Evolutionary conservation across 768 basidiomycete genomes (phyloP).

Genomic region (Suillus discolor): DNA sequence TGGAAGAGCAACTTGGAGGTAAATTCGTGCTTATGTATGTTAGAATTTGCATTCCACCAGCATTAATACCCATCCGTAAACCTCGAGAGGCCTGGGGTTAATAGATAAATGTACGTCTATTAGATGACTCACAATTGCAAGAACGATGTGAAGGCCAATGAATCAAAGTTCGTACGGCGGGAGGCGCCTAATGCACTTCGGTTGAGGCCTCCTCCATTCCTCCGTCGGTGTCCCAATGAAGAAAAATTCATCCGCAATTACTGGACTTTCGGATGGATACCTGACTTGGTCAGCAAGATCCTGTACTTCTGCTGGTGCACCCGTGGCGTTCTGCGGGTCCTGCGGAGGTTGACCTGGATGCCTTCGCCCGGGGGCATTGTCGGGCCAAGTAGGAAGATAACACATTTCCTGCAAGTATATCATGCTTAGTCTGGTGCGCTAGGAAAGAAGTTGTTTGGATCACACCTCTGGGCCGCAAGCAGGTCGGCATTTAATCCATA

Average conservation of each 20-base stretch:
- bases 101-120: no score
- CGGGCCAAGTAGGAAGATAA: constrained; percentile 28
- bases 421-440: neutral
- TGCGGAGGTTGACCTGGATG: neutral
- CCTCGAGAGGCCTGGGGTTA: no score
- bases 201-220: constrained; percentile 28
- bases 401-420: constrained; percentile 23
- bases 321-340: neutral
- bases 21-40: no score
- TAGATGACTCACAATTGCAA: neutral
- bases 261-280: neutral
- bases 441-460: neutral
- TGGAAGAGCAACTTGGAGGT: no score
- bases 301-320: neutral
- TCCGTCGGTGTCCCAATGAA: neutral
- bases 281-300: neutral
- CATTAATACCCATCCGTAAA: no score
- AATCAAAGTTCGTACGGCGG: constrained; percentile 12
- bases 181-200: constrained; percentile 20
- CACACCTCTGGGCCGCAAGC: constrained; percentile 21
- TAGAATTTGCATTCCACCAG: no score
- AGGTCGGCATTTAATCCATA: constrained; percentile 25
- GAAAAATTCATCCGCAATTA: neutral
- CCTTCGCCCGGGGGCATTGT: constrained; percentile 2
- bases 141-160: neutral